Evolutionary conservation across 371 early-diverging fungal species (phyloP).

Genomic region (Cokeromyces recurvatus): DNA sequence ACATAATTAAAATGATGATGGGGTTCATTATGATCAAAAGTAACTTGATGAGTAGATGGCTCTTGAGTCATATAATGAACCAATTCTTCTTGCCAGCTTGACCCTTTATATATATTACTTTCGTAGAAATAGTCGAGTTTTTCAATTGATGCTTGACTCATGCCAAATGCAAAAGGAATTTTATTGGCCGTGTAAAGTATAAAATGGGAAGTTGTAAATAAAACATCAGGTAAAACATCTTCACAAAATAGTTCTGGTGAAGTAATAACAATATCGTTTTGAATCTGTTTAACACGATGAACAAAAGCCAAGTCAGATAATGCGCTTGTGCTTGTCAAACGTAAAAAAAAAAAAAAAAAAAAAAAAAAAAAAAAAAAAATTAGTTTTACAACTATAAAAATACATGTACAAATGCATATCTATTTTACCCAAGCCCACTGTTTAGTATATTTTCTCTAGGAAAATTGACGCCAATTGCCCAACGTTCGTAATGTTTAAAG

Average conservation of each 20-base stretch:
- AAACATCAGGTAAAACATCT: no score
- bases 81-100: no score
- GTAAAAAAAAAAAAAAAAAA: no score
- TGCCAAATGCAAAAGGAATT: conserved; percentile 10
- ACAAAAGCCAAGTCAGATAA: conserved; percentile 36
- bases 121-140: no score
- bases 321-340: conserved; percentile 31
- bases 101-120: no score
- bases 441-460: conserved; percentile 36
- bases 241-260: conserved; percentile 27
- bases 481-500: conserved; percentile 44
- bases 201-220: no score
- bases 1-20: neutral
- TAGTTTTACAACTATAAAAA: neutral
- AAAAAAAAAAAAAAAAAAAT: no score
- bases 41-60: no score
- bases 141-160: neutral
- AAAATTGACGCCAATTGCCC: conserved; percentile 34
- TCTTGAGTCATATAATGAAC: no score
- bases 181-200: no score
- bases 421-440: conserved; percentile 34
- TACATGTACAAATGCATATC: no score
- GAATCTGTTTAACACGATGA: conserved; percentile 29
- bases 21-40: neutral
- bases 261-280: conserved; percentile 19